phyloP scores from a whole-genome alignment of 2,329 filamentous ascomycete species.

The Stachybotrys chartarum region DNA sequence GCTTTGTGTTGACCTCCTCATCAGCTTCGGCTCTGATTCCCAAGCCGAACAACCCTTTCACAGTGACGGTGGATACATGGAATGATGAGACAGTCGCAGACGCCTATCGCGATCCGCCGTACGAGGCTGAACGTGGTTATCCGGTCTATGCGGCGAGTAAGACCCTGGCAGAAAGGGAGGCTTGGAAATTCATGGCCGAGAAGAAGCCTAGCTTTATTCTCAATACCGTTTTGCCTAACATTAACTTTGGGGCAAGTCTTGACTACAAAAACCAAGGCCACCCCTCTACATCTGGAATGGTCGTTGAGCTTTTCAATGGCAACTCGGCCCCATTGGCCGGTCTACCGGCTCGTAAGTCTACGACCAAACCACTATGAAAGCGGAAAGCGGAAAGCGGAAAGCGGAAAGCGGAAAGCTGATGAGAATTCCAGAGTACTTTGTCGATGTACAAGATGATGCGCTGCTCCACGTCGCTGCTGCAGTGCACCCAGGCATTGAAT shows the following conservation, averaged over 20 bases:
- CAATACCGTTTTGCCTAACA: neutral
- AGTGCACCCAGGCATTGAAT: neutral
- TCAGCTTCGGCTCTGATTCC: conserved; percentile 13
- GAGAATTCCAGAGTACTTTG: neutral
- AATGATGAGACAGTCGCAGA: neutral
- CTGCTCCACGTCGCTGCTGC: neutral
- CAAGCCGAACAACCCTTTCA: conserved; percentile 6
- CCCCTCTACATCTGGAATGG: neutral
- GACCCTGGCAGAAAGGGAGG: conserved; percentile 1
- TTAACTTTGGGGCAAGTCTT: neutral
- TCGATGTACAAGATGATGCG: neutral
- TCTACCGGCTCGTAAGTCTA: neutral
- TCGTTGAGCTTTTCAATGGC: neutral
- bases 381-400: neutral
- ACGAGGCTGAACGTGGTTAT: neutral
- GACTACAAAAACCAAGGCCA: neutral
- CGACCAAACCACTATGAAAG: neutral
- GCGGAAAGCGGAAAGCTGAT: neutral
- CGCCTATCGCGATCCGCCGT: neutral
- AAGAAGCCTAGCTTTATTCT: neutral
- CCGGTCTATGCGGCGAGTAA: conserved; percentile 8
- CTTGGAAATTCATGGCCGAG: neutral
- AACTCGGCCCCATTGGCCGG: neutral
- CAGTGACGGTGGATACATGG: conserved; percentile 2
- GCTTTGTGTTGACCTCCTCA: conserved; percentile 32